These are phyloP conservation scores for Teratosphaeria zuluensis DNA, from an alignment of 2,329 filamentous ascomycete species.

Conservation along the genomic window DNA sequence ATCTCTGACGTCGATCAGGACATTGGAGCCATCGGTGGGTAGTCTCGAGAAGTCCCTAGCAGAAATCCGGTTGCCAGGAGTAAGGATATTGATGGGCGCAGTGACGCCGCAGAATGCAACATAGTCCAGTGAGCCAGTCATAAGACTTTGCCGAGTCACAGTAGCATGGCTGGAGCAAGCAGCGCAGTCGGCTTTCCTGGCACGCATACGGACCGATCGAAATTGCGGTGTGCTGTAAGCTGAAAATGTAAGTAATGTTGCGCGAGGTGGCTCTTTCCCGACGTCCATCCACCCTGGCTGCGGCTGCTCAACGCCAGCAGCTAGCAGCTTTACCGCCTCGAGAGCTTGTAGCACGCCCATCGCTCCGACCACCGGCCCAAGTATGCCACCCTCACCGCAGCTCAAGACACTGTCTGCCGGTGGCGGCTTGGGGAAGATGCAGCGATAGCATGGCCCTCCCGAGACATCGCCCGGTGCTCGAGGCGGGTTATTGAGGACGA, in stretches of 20 bases:
- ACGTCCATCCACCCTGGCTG: constrained; percentile 4
- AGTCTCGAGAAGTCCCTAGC: constrained; percentile 48
- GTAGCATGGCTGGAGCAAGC: constrained; percentile 59
- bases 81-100: constrained; percentile 46
- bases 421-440: constrained; percentile 80
- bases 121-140: constrained; percentile 65
- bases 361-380: constrained; percentile 82
- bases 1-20: constrained; percentile 76
- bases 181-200: constrained; percentile 59
- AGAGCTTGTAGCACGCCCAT: constrained; percentile 92
- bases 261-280: constrained; percentile 19
- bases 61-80: constrained; percentile 57
- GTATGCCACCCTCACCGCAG: constrained; percentile 85
- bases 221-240: constrained; percentile 50
- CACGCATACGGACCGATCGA: constrained; percentile 63
- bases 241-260: constrained; percentile 45
- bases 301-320: constrained; percentile 36
- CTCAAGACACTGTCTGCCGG: constrained; percentile 72
- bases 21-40: constrained; percentile 31
- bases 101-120: constrained; percentile 70
- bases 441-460: constrained; percentile 84
- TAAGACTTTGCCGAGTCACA: constrained; percentile 54
- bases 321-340: constrained; percentile 73
- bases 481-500: constrained; percentile 76
- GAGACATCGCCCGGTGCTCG: constrained; percentile 44